Evolutionary conservation across 441 rosid species (phyloP).

Genomic region (Croton setiger): DNA sequence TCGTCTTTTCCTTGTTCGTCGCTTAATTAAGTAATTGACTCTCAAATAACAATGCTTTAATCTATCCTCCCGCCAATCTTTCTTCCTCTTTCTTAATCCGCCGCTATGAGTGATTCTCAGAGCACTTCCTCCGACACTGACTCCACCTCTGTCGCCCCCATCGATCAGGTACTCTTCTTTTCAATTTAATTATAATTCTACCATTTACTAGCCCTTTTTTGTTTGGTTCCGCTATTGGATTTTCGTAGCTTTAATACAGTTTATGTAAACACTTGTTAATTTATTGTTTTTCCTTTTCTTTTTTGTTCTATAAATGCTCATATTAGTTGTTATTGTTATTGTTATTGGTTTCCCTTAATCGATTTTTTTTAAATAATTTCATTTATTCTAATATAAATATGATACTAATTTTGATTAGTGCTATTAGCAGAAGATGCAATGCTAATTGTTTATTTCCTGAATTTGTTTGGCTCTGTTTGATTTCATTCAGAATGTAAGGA

Average conservation of each 20-base stretch:
- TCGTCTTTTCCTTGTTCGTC: neutral
- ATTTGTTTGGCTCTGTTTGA: neutral
- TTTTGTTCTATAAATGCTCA: neutral
- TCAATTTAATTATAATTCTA: neutral
- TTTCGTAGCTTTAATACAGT: neutral
- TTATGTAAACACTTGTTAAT: neutral
- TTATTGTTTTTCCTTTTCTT: neutral
- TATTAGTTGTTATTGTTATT: neutral
- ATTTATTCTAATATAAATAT: neutral
- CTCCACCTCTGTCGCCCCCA: constrained; percentile 57
- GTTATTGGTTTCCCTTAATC: no score
- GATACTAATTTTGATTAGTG: neutral
- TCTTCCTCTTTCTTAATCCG: constrained; percentile 7
- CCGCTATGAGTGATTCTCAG: constrained; percentile 66
- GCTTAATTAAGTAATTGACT: constrained; percentile 5
- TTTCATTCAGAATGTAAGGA: constrained; percentile 47
- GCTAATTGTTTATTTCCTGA: neutral
- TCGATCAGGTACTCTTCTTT: constrained; percentile 51
- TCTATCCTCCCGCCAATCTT: neutral
- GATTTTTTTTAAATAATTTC: neutral
- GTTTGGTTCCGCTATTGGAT: neutral
- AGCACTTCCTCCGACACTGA: constrained; percentile 50
- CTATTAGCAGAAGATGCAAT: neutral
- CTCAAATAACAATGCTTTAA: constrained; percentile 27
- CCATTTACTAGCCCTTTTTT: neutral